Percentiles rank a stretch among this genome's conserved stretches.
Conservation (phyloP, 2,329 filamentous ascomycete species). For the Colletotrichum salicis region DNA sequence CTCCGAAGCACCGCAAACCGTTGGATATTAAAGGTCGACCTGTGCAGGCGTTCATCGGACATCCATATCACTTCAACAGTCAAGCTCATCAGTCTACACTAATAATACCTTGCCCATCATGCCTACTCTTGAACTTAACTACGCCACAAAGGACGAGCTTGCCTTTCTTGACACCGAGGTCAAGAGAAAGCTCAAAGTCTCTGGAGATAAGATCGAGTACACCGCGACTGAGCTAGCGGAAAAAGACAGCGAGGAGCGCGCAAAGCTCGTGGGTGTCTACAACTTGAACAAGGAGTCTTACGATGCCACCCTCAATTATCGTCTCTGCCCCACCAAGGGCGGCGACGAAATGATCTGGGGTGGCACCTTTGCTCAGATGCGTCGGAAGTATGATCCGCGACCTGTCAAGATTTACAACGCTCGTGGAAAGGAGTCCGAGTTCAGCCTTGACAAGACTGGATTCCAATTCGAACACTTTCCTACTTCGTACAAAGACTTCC, state of each 20-base stretch:
- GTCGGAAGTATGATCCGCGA: slow-evolving; percentile 14
- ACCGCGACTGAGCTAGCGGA: background rate
- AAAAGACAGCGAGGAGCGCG: slow-evolving; percentile 6
- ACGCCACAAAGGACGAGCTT: slow-evolving; percentile 16
- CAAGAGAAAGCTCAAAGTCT: slow-evolving; percentile 3
- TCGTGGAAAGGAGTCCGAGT: slow-evolving; percentile 12
- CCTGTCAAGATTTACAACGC: slow-evolving; percentile 5
- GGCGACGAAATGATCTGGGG: slow-evolving; percentile 24
- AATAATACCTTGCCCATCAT: background rate
- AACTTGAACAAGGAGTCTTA: slow-evolving; percentile 3
- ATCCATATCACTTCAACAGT: background rate
- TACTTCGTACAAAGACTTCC: slow-evolving; percentile 15
- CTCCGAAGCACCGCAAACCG: no score
- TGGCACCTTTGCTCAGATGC: slow-evolving; percentile 24
- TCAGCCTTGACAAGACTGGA: slow-evolving; percentile 5
- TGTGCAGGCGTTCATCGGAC: background rate
- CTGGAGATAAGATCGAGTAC: slow-evolving; percentile 12
- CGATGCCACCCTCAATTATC: slow-evolving; percentile 9
- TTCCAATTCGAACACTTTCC: slow-evolving; percentile 17
- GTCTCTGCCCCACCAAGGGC: slow-evolving; percentile 12
- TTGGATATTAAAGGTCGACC: background rate
- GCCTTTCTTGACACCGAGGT: slow-evolving; percentile 14
- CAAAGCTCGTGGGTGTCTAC: slow-evolving; percentile 8
- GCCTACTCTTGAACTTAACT: slow-evolving; percentile 24
- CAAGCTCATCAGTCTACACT: background rate